A percentile compares a stretch with the other conserved stretches of the same genome.
Evolutionary conservation across 2,329 filamentous ascomycete genomes (phyloP).

Genomic region (Alternaria gansuensis): DNA sequence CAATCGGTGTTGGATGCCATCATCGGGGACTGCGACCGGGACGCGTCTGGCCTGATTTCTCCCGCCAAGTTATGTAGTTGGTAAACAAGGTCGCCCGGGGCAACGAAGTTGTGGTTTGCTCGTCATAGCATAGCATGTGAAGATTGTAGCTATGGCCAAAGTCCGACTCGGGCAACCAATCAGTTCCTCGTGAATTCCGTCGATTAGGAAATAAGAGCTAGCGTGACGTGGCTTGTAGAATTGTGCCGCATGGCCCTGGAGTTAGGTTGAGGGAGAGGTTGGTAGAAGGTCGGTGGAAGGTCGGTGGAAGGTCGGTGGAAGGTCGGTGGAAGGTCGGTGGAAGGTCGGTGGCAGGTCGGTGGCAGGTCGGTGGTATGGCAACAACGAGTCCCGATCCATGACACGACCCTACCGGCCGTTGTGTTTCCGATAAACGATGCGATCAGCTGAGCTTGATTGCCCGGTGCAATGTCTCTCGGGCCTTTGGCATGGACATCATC

Average conservation of each 20-base stretch:
- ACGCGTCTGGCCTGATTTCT: conserved; percentile 5
- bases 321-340: conserved; percentile 1
- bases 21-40: background rate
- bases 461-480: background rate
- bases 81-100: conserved; percentile 22
- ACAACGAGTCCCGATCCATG: conserved; percentile 5
- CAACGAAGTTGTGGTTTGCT: conserved; percentile 13
- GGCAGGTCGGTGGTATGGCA: conserved; percentile 3
- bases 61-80: conserved; percentile 2
- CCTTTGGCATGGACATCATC: background rate
- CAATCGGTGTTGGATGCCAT: conserved; percentile 17
- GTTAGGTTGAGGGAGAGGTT: conserved; percentile 1
- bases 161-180: background rate
- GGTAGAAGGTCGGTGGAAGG: background rate
- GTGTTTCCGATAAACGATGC: background rate
- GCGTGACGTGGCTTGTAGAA: background rate
- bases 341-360: background rate
- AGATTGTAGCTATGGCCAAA: background rate
- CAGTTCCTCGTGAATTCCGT: background rate
- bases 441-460: conserved; percentile 3
- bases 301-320: background rate
- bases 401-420: background rate
- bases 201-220: background rate
- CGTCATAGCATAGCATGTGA: conserved; percentile 7
- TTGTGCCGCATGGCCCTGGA: background rate